These are phyloP conservation scores for Verticillium tricorpus DNA, from an alignment of 2,329 filamentous ascomycete genomes.

Conservation along the genomic window DNA sequence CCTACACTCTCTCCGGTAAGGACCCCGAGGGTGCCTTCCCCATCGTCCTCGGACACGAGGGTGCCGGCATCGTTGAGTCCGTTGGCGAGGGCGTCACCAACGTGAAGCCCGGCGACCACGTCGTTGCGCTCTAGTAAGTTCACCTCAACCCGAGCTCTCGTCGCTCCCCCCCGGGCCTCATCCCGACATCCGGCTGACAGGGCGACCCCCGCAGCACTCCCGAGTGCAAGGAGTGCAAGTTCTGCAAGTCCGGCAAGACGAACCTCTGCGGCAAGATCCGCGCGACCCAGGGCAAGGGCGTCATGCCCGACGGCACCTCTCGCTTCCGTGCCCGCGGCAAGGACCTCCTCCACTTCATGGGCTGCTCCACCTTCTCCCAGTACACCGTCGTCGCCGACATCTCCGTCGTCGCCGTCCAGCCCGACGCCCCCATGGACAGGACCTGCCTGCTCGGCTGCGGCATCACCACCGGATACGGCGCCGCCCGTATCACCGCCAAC, in stretches of 20 bases:
- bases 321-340: conserved; percentile 94
- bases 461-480: conserved; percentile 97
- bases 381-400: conserved; percentile 99
- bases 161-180: too few species aligned
- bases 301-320: conserved; percentile 95
- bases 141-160: too few species aligned
- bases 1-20: conserved; percentile 93
- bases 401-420: conserved; percentile 89
- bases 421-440: conserved; percentile 88
- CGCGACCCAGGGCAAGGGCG: conserved; percentile 88
- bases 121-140: conserved; percentile 78
- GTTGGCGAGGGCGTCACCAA: conserved; percentile 92
- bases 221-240: conserved; percentile 97
- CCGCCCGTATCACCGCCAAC: conserved; percentile 86
- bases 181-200: conserved; percentile 1
- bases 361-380: conserved; percentile 96
- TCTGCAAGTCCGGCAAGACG: conserved; percentile 99
- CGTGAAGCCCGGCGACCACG: conserved; percentile 90
- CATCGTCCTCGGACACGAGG: conserved; percentile 84
- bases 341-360: conserved; percentile 98
- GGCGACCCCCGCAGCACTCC: conserved; percentile 65
- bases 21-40: conserved; percentile 95
- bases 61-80: conserved; percentile 87
- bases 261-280: conserved; percentile 99
- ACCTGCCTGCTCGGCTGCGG: conserved; percentile 95